Evolutionary conservation across 1,284 basidiomycete genomes (phyloP).

Genomic region (Puccinia horiana): DNA sequence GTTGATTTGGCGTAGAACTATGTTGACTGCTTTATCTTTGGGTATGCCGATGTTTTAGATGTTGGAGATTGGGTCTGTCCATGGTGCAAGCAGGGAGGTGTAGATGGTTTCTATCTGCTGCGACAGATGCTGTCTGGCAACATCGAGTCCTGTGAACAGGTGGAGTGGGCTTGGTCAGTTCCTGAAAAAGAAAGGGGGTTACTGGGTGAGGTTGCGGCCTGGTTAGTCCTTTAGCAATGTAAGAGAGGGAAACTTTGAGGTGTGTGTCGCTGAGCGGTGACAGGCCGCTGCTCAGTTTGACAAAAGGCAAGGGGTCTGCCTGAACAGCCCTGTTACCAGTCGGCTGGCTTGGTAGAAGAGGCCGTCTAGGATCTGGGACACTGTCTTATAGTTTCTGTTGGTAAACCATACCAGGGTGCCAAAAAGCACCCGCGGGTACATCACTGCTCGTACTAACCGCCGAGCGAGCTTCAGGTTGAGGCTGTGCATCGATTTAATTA

Average conservation of each 20-base stretch:
- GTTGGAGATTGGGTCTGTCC: not conserved
- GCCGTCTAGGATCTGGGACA: too few relatives aligned
- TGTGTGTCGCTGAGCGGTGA: not conserved
- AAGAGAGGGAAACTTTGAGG: not conserved
- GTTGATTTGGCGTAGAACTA: not conserved
- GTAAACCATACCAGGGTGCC: conserved; percentile 57
- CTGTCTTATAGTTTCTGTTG: too few relatives aligned
- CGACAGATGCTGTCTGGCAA: not conserved
- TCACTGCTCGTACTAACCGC: conserved; percentile 57
- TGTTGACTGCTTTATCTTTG: not conserved
- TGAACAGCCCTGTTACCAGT: not conserved
- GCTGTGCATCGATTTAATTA: conserved; percentile 60
- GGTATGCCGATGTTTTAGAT: not conserved
- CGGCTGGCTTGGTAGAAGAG: too few relatives aligned
- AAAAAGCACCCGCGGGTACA: conserved; percentile 58
- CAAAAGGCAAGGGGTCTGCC: too few relatives aligned
- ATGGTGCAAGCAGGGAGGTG: not conserved
- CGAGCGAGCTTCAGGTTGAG: conserved; percentile 56
- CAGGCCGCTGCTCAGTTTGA: not conserved
- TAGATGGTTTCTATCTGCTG: not conserved
- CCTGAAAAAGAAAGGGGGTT: not conserved
- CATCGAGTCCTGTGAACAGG: not conserved
- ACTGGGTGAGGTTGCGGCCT: not conserved
- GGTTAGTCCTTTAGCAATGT: not conserved
- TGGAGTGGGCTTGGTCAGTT: not conserved